Evolutionary conservation across 2,329 filamentous ascomycete genomes (phyloP).

Genomic region (Hansfordia pulvinata): DNA sequence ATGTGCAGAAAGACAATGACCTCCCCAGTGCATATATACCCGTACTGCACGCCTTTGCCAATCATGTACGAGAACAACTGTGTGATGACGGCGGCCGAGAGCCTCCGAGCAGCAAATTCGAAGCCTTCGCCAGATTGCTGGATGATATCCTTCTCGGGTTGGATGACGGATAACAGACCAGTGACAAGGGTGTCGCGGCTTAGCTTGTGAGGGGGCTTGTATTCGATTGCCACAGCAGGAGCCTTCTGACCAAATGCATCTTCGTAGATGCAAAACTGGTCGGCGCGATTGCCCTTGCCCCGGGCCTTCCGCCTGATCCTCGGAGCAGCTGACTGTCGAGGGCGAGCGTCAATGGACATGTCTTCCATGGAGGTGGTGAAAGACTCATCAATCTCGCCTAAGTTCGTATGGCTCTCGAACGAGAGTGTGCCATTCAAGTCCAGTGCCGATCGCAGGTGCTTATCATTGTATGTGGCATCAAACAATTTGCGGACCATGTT

Average conservation of each 20-base stretch:
- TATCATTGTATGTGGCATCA: slow-evolving; percentile 12
- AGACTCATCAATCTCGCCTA: too few relatives aligned
- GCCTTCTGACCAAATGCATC: slow-evolving; percentile 9
- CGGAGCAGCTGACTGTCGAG: slow-evolving; percentile 3
- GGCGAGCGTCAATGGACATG: too few relatives aligned
- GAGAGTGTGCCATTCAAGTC: slow-evolving; percentile 17
- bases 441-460: slow-evolving; percentile 13
- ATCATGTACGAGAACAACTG: slow-evolving; percentile 26
- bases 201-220: too few relatives aligned
- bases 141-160: slow-evolving; percentile 18
- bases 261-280: slow-evolving; percentile 19
- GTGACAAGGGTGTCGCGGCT: slow-evolving; percentile 16
- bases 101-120: slow-evolving; percentile 13
- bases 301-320: slow-evolving; percentile 8
- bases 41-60: slow-evolving; percentile 18
- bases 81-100: slow-evolving; percentile 21
- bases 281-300: slow-evolving; percentile 15
- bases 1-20: slow-evolving; percentile 21
- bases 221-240: too few relatives aligned
- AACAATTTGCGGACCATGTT: slow-evolving; percentile 20
- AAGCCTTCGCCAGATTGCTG: slow-evolving; percentile 17
- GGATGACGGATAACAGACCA: slow-evolving; percentile 19
- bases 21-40: slow-evolving; percentile 21
- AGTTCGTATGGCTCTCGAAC: too few relatives aligned
- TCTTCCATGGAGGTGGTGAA: too few relatives aligned